These are phyloP conservation scores for Phycomyces blakesleeanus DNA, from an alignment of 192 early-diverging fungal species.

Conservation along the genomic window DNA sequence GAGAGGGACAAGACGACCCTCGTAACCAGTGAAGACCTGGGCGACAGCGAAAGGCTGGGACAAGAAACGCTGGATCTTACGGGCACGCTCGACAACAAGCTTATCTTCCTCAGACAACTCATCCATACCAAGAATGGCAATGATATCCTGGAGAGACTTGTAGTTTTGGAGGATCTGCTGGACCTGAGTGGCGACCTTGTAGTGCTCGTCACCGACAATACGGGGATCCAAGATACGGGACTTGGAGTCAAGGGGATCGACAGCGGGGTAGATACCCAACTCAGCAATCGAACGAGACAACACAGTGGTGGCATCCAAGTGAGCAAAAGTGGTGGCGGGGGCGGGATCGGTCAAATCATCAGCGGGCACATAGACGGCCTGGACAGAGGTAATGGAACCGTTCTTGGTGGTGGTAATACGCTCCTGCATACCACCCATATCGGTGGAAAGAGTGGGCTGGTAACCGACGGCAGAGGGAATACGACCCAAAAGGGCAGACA, in stretches of 20 bases:
- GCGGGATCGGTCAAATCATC: conserved; percentile 99
- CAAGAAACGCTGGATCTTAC: conserved; percentile 99
- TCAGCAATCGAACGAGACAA: conserved; percentile 98
- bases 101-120: conserved; percentile 92
- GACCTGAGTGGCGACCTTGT: conserved; percentile 87
- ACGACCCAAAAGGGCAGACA: conserved; percentile 98
- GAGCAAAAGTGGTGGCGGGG: conserved; percentile 97
- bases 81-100: conserved; percentile 94
- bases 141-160: conserved; percentile 99
- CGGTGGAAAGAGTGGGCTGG: conserved; percentile 97
- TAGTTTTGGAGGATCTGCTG: conserved; percentile 98
- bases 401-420: conserved; percentile 99
- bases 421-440: conserved; percentile 99
- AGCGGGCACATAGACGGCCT: conserved; percentile 98
- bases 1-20: conserved; percentile 85
- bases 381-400: conserved; percentile 98
- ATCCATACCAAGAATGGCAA: conserved; percentile 99
- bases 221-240: conserved; percentile 97
- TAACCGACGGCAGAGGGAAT: conserved; percentile 99
- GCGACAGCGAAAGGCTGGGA: conserved; percentile 97
- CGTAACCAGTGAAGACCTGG: conserved; percentile 96
- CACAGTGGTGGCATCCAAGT: conserved; percentile 99
- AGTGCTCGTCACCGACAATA: conserved; percentile 95
- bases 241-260: conserved; percentile 96
- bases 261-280: conserved; percentile 98